Base-by-base conservation (phyloP, 2,329 filamentous ascomycete genomes). In the Phyllosticta capitalensis region DNA sequence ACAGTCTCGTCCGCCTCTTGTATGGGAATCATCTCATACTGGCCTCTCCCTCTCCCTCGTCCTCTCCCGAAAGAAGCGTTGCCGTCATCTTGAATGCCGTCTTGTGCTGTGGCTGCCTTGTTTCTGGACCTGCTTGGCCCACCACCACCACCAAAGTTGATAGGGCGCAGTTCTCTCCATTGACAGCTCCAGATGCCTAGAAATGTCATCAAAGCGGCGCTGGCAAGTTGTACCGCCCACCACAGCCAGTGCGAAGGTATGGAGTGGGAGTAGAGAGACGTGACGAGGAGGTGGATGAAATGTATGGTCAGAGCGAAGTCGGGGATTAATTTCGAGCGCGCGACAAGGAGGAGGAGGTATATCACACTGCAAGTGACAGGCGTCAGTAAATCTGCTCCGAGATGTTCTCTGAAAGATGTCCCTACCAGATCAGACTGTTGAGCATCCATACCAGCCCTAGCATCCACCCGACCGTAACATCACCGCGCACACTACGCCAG, bases 251-350 rank as follows among this genome's bases (percentile, higher is more conserved):
- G 86, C 9, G 81, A 79, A 1, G 94, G 94, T 26, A 97, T 71
- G 9, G 83, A 81, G 67, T 85, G 84, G 2, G 89, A 87, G 74
- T 95, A 96, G 33, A 96, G 72, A 20, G 85, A 86, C 26, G 89
- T 89, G 67, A 90, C 74, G 67, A 94, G 64, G 57, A 96, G 82
- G 71, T 96, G 89, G 50, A 96, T 78, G 71, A 89, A 82, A 76
- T 95, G 90, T 19, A 96, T 82, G 2, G 92, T 96, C 22, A 96
- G 78, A 30, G 90, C 89, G 72, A 97, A 99, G 75, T 99, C 94
- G 65, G 90, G 90, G 55, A 97, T 89, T 62, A 97, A 87, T 73
- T 97, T 97, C 54, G 88, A 94, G 63, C 94, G 90, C 20, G 87
- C 86, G 65, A 99, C 84, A 61, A 97, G 79, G 58, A 92, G 76